Conservation (phyloP, 371 early-diverging fungal genomes). For the Mucor ambiguus region DNA sequence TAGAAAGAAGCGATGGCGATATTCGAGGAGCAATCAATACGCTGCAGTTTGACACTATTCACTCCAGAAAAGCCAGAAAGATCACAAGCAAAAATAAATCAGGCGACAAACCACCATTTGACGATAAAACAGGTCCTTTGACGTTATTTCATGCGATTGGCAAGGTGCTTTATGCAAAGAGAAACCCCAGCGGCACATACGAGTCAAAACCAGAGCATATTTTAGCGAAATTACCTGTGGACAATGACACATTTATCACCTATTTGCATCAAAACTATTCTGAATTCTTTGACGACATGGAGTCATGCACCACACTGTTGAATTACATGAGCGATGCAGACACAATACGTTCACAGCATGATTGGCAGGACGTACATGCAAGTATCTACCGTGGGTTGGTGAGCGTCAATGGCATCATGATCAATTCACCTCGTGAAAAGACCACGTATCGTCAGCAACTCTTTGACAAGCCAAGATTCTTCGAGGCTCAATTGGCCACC, state of each 20-base stretch:
- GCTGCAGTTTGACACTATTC: constrained; percentile 35
- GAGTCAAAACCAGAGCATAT: constrained; percentile 40
- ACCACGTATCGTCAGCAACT: not conserved
- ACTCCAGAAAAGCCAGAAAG: not conserved
- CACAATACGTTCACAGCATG: constrained; percentile 20
- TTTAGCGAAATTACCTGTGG: constrained; percentile 21
- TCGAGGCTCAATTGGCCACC: not conserved
- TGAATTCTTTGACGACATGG: constrained; percentile 24
- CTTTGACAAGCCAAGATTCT: not conserved
- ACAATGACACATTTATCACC: constrained; percentile 25
- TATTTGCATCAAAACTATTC: constrained; percentile 35
- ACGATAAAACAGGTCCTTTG: constrained; percentile 20
- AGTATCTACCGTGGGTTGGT: constrained; percentile 14
- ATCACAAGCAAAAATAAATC: constrained; percentile 9
- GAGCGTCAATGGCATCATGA: constrained; percentile 35
- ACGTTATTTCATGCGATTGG: constrained; percentile 46
- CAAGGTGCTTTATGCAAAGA: constrained; percentile 44
- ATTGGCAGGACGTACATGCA: constrained; percentile 19
- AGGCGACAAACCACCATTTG: not conserved
- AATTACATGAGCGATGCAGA: constrained; percentile 32
- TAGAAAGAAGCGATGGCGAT: constrained; percentile 37
- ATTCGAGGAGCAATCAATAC: constrained; percentile 44
- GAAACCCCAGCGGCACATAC: constrained; percentile 21
- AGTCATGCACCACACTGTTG: constrained; percentile 12
- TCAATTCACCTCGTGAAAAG: not conserved